phyloP scores from a whole-genome alignment of 495 filamentous ascomycete genomes.

The Penicillium ucsense region DNA sequence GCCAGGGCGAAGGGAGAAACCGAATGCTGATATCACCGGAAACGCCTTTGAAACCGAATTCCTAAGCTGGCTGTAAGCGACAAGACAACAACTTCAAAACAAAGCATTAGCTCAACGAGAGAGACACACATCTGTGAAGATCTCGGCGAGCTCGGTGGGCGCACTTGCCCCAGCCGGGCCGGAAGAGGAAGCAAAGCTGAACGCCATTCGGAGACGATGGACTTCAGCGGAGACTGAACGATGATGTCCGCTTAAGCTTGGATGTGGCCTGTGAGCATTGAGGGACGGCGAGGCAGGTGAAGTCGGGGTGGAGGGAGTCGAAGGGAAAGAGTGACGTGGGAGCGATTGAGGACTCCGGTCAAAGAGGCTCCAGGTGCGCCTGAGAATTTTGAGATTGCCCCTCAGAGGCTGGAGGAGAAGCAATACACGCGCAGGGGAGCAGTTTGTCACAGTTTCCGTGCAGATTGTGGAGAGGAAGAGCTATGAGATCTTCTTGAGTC shows the following conservation, averaged over 20 bases:
- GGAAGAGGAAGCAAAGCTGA: conserved; percentile 40
- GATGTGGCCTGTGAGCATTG: conserved; percentile 27
- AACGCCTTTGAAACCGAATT: conserved; percentile 72
- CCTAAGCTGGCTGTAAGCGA: conserved; percentile 34
- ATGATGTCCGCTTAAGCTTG: conserved; percentile 28
- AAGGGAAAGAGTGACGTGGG: conserved; percentile 34
- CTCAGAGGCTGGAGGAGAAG: conserved; percentile 18
- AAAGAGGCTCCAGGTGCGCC: conserved; percentile 30
- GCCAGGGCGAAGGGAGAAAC: conserved; percentile 72
- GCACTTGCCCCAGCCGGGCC: conserved; percentile 21
- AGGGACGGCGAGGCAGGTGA: conserved; percentile 22
- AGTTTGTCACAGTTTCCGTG: conserved; percentile 3
- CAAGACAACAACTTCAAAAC: not conserved
- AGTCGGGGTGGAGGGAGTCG: conserved; percentile 23
- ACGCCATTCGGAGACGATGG: conserved; percentile 55
- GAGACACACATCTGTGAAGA: conserved; percentile 37
- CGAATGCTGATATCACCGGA: conserved; percentile 73
- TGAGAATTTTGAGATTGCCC: conserved; percentile 27
- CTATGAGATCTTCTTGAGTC: conserved; percentile 1
- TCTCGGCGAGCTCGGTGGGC: conserved; percentile 33
- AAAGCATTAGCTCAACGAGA: not conserved
- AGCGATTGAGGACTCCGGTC: conserved; percentile 32
- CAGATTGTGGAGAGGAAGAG: conserved; percentile 1
- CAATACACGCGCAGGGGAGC: conserved; percentile 1
- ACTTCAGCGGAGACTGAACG: conserved; percentile 32